phyloP scores from a whole-genome alignment of 805 yeast genomes.

The Jamesozyma rosinii region DNA sequence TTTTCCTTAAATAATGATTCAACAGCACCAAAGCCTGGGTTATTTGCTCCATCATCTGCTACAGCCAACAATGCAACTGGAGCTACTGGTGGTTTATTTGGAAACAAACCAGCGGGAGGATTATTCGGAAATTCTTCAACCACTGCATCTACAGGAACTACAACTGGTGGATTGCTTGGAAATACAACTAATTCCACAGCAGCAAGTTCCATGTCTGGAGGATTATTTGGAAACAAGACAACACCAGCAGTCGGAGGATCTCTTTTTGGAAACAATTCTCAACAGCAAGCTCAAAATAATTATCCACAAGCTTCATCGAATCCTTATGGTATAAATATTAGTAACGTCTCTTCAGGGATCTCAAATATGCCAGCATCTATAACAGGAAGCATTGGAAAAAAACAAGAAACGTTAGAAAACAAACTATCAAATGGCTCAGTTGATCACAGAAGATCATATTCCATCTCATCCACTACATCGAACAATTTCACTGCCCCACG shows the following conservation, averaged over 20 bases:
- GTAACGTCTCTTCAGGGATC: conserved; percentile 21
- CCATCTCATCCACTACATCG: conserved; percentile 16
- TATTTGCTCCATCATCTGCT: not conserved
- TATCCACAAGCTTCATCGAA: conserved; percentile 7
- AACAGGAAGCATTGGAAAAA: conserved; percentile 25
- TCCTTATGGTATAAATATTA: conserved; percentile 30
- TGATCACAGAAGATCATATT: conserved; percentile 10
- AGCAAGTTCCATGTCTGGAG: conserved; percentile 3
- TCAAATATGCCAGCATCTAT: conserved; percentile 34
- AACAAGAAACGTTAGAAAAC: conserved; percentile 2
- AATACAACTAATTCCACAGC: not conserved
- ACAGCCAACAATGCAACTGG: not conserved
- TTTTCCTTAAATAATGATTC: not conserved
- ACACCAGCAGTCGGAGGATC: conserved; percentile 6
- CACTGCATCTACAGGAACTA: not conserved
- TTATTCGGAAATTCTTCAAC: conserved; percentile 12
- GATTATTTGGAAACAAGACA: conserved; percentile 11
- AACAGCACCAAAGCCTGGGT: not conserved
- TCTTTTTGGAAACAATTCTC: conserved; percentile 4
- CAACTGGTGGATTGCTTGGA: conserved; percentile 10
- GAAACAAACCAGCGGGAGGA: conserved; percentile 3
- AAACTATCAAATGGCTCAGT: not conserved
- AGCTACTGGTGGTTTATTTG: conserved; percentile 6
- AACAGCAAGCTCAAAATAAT: not conserved
- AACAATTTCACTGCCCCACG: conserved; percentile 12